These are phyloP conservation scores for Monotropa hypopitys DNA, from an alignment of 179 eudicot genomes.

Conservation along the genomic window DNA sequence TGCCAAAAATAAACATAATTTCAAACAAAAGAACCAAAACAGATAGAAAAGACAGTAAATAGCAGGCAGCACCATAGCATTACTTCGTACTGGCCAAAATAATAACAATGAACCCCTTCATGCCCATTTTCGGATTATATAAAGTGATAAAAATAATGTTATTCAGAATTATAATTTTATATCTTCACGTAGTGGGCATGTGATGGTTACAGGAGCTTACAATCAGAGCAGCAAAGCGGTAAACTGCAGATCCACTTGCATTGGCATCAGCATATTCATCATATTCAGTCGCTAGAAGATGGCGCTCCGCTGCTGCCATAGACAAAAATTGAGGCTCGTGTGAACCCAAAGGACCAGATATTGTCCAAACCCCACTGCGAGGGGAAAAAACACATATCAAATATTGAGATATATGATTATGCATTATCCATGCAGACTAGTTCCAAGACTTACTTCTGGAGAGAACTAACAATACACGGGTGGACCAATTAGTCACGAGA, in stretches of 20 bases:
- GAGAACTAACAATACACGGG: neutral
- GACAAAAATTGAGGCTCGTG: constrained; percentile 68
- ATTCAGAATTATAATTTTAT: neutral
- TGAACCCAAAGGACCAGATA: constrained; percentile 51
- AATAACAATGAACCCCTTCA: neutral
- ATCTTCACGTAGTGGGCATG: neutral
- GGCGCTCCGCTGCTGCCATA: constrained; percentile 80
- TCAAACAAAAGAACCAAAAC: neutral
- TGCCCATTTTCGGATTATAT: neutral
- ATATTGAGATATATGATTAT: neutral
- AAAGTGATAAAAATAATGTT: neutral
- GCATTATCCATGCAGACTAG: neutral
- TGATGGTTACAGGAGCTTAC: constrained; percentile 22
- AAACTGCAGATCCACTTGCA: constrained; percentile 69
- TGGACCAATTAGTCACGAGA: neutral
- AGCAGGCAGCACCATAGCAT: neutral
- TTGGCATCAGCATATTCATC: constrained; percentile 64
- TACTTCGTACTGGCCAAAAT: neutral
- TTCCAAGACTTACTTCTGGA: neutral
- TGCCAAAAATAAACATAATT: constrained; percentile 19
- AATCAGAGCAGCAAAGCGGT: constrained; percentile 72
- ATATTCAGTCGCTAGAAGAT: constrained; percentile 61
- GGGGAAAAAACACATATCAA: constrained; percentile 4
- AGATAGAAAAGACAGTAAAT: neutral
- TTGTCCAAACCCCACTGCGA: constrained; percentile 45